Evolutionary conservation across 208 protist genomes (phyloP).

Genomic region (Leishmania amazonensis): DNA sequence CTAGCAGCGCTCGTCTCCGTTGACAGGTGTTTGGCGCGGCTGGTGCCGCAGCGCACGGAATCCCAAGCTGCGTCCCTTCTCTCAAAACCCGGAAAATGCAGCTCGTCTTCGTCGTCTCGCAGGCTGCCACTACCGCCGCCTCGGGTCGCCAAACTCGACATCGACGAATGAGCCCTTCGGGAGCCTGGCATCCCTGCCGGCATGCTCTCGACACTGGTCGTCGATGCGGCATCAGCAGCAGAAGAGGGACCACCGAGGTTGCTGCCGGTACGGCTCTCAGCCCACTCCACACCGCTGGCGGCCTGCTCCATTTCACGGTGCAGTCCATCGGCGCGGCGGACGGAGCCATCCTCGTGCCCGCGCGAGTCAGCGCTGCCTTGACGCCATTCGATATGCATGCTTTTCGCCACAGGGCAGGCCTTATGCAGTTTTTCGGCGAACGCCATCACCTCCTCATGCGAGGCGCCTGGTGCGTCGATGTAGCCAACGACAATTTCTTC

Average conservation of each 20-base stretch:
- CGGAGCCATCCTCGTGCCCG: neutral
- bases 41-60: neutral
- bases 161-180: conserved; percentile 4
- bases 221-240: neutral
- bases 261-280: neutral
- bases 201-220: neutral
- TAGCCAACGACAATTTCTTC: conserved; percentile 81
- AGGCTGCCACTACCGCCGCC: neutral
- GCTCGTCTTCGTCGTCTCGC: conserved; percentile 29
- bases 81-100: conserved; percentile 28
- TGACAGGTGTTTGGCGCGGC: neutral
- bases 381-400: conserved; percentile 69
- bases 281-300: conserved; percentile 2
- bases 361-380: conserved; percentile 14
- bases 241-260: neutral
- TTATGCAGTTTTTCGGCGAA: conserved; percentile 80
- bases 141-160: neutral
- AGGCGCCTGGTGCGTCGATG: conserved; percentile 77
- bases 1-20: neutral
- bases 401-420: conserved; percentile 69
- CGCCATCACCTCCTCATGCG: conserved; percentile 70
- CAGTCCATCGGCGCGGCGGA: neutral
- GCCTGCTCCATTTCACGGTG: conserved; percentile 16
- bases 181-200: conserved; percentile 30
- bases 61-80: neutral